phyloP scores from a whole-genome alignment of 2,329 filamentous ascomycete species.

The Colletotrichum zoysiae region DNA sequence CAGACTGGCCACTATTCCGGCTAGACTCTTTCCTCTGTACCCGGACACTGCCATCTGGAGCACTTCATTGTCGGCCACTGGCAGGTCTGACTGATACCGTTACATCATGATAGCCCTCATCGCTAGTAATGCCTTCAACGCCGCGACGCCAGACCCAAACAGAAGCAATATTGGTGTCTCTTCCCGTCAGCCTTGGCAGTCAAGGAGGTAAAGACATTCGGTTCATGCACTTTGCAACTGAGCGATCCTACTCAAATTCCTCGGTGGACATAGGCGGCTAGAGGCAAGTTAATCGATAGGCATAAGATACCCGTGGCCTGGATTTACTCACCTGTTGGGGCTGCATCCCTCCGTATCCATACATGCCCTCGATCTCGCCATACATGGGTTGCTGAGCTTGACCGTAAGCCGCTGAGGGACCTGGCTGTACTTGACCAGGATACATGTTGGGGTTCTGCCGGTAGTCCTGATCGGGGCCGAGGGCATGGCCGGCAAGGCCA shows the following conservation, averaged over 20 bases:
- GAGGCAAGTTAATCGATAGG: conserved; percentile 1
- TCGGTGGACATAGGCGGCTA: conserved; percentile 60
- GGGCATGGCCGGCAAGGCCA: conserved; percentile 70
- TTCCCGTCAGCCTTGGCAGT: background rate
- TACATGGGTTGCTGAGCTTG: conserved; percentile 87
- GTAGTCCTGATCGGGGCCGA: conserved; percentile 81
- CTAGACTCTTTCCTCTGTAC: background rate
- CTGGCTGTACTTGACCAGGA: conserved; percentile 80
- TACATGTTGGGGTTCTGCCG: conserved; percentile 86
- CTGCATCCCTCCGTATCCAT: conserved; percentile 83
- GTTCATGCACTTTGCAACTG: conserved; percentile 1
- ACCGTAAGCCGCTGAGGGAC: conserved; percentile 78
- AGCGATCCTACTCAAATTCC: conserved; percentile 56
- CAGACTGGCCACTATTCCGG: conserved; percentile 2
- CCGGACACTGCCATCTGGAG: background rate
- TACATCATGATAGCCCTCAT: conserved; percentile 21
- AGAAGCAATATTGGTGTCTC: conserved; percentile 1
- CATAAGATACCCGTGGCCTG: background rate
- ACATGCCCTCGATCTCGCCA: conserved; percentile 85
- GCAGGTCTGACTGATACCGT: background rate
- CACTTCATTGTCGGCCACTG: background rate
- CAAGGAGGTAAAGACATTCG: background rate
- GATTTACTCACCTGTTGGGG: conserved; percentile 79
- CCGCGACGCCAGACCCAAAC: conserved; percentile 34
- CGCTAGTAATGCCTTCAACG: conserved; percentile 26